Percentiles rank a stretch among this genome's conserved stretches.
phyloP scores from a whole-genome alignment of 306 rosid species.

The Vigna reflexopilosa region DNA sequence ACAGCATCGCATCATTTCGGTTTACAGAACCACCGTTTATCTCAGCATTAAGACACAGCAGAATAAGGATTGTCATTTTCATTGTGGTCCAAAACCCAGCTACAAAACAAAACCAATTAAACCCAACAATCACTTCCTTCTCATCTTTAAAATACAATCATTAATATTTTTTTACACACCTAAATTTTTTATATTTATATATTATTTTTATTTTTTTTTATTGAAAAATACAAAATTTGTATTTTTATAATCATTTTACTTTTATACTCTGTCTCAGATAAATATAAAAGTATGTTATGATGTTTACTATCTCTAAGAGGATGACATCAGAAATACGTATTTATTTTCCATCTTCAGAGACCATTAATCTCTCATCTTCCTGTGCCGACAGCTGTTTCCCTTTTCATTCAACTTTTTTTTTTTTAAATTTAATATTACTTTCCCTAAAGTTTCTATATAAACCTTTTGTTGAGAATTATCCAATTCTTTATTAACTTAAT shows the following conservation, averaged over 20 bases:
- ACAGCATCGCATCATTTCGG: conserved; percentile 36
- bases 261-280: too few relatives aligned
- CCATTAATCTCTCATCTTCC: conserved; percentile 34
- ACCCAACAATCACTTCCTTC: conserved; percentile 21
- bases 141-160: neutral
- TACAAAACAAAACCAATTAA: conserved; percentile 39
- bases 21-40: neutral
- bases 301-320: neutral
- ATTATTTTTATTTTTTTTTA: too few relatives aligned
- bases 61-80: conserved; percentile 44
- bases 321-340: conserved; percentile 30
- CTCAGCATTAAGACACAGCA: conserved; percentile 28
- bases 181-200: too few relatives aligned
- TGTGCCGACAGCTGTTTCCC: conserved; percentile 47
- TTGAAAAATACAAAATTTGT: too few relatives aligned
- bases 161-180: too few relatives aligned
- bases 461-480: too few relatives aligned
- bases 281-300: too few relatives aligned
- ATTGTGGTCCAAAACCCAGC: conserved; percentile 42
- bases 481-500: too few relatives aligned
- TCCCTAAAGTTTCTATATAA: neutral
- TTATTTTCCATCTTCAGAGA: conserved; percentile 24
- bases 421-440: neutral
- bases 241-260: too few relatives aligned
- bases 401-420: neutral